A percentile compares a stretch with the other conserved stretches of the same genome.
Conservation (phyloP, 805 yeast species). For the Cyberlindnera amylophila region DNA sequence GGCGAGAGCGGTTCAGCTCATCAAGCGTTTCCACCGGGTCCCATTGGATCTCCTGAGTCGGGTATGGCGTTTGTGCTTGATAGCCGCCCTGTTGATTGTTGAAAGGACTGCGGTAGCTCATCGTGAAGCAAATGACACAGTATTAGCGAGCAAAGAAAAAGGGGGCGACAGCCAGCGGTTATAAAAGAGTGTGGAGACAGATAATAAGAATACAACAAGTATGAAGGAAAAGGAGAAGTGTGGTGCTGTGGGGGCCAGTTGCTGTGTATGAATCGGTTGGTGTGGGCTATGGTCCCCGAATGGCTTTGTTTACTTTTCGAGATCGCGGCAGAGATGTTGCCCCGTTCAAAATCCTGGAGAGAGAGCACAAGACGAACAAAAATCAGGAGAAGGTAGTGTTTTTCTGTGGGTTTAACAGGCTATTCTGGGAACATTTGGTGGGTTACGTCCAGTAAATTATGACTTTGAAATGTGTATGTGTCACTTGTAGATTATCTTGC, state of each 20-base stretch:
- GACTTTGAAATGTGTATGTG: too few species aligned
- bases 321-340: not conserved
- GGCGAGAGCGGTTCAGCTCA: slow-evolving; percentile 16
- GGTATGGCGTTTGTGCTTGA: slow-evolving; percentile 14
- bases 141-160: not conserved
- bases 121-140: not conserved
- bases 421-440: too few species aligned
- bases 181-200: not conserved
- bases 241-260: too few species aligned
- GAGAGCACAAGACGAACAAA: too few species aligned
- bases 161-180: not conserved
- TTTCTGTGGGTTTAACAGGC: too few species aligned
- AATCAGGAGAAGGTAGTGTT: not conserved
- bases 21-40: slow-evolving; percentile 21
- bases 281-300: too few species aligned
- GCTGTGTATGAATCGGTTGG: too few species aligned
- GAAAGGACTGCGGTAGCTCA: slow-evolving; percentile 8
- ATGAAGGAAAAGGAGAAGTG: too few species aligned
- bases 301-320: slow-evolving; percentile 2
- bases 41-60: slow-evolving; percentile 13
- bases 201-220: too few species aligned
- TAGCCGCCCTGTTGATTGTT: not conserved
- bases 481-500: too few species aligned
- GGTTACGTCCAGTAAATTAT: too few species aligned
- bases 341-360: not conserved